Evolutionary conservation across 208 protist genomes (phyloP).

Genomic region (Acanthamoeba lenticulata): DNA sequence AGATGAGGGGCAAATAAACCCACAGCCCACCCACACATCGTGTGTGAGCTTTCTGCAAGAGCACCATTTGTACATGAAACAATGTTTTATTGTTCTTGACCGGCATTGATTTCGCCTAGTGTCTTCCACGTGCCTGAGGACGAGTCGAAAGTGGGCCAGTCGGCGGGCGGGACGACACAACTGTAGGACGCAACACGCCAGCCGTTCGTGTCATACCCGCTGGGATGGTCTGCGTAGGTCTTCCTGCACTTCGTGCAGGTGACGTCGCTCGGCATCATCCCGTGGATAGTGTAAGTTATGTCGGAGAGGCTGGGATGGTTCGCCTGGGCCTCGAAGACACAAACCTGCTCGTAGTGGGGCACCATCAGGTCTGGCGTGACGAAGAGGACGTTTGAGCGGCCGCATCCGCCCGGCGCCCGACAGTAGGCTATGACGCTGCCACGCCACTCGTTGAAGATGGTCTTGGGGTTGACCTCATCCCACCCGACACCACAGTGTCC

Average conservation of each 20-base stretch:
- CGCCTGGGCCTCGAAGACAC: neutral
- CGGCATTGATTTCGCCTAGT: no score
- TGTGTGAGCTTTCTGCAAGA: no score
- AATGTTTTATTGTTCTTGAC: no score
- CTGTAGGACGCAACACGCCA: neutral
- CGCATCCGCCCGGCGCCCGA: neutral
- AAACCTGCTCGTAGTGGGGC: neutral
- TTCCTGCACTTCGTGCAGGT: conserved; percentile 33
- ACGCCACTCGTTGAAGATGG: no score
- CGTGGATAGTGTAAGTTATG: neutral
- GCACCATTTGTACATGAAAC: no score
- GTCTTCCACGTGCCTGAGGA: neutral
- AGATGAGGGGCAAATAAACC: no score
- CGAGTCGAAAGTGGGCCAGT: neutral
- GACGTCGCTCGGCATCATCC: neutral
- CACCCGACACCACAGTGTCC: neutral
- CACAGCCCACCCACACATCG: no score
- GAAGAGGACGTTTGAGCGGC: conserved; percentile 5
- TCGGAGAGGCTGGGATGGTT: neutral
- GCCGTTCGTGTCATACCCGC: conserved; percentile 9
- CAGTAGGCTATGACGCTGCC: conserved; percentile 20
- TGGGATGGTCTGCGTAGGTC: neutral
- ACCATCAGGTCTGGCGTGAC: neutral
- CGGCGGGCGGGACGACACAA: neutral
- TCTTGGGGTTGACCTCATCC: neutral